Percentiles rank a stretch among this genome's conserved stretches.
Evolutionary conservation across 2,329 filamentous ascomycete genomes (phyloP).

Genomic region (Rutstroemia sydowiana): DNA sequence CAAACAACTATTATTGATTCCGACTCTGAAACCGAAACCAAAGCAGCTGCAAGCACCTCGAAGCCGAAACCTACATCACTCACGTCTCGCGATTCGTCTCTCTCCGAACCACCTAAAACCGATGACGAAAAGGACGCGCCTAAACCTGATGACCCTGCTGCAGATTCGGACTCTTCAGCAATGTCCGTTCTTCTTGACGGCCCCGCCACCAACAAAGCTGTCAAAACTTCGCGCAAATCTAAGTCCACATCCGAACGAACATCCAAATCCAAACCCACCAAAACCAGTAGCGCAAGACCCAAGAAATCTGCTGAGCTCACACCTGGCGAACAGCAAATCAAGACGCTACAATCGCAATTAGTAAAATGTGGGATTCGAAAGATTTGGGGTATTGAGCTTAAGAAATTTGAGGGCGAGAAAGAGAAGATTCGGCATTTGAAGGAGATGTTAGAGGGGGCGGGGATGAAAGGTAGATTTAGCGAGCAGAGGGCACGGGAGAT

Average conservation of each 20-base stretch:
- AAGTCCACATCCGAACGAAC: slow-evolving; percentile 22
- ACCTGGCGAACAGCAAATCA: slow-evolving; percentile 72
- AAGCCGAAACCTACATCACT: slow-evolving; percentile 11
- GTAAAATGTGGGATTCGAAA: slow-evolving; percentile 89
- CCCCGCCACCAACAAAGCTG: slow-evolving; percentile 32
- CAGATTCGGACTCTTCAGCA: slow-evolving; percentile 46
- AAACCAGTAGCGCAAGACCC: slow-evolving; percentile 32
- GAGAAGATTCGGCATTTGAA: slow-evolving; percentile 80
- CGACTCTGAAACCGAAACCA: not conserved
- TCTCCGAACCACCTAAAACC: slow-evolving; percentile 1
- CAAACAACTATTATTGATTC: not conserved
- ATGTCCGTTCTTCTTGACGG: slow-evolving; percentile 72
- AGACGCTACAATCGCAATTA: slow-evolving; percentile 78
- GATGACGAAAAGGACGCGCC: slow-evolving; percentile 14
- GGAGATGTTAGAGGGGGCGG: slow-evolving; percentile 68
- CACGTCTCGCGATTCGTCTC: slow-evolving; percentile 9
- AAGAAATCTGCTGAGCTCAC: slow-evolving; percentile 38
- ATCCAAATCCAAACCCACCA: slow-evolving; percentile 18
- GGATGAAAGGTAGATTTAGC: slow-evolving; percentile 86
- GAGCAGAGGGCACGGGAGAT: slow-evolving; percentile 78
- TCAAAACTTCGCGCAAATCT: slow-evolving; percentile 38
- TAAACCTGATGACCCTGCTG: slow-evolving; percentile 21
- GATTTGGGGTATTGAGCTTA: slow-evolving; percentile 81
- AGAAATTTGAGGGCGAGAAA: slow-evolving; percentile 63
- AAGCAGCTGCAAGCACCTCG: not conserved